Conservation (phyloP, 169 alveolate species). For the Ichthyophthirius multifiliis region DNA sequence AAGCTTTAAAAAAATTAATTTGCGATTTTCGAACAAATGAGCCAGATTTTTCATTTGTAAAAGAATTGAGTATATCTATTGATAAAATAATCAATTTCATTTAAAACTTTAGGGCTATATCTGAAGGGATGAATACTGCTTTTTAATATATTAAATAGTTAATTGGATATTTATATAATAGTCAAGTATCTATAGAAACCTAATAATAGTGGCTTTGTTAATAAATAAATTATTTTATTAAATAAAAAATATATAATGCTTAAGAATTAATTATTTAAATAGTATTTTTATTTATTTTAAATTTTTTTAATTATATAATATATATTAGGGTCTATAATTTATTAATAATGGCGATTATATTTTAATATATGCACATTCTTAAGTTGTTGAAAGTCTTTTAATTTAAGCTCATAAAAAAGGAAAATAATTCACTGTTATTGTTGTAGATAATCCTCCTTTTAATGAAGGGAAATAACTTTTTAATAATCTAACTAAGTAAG, state of each 20-base stretch:
- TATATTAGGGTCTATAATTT: background rate
- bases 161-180: background rate
- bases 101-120: background rate
- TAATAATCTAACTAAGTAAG: background rate
- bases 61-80: background rate
- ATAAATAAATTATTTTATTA: slow-evolving; percentile 16
- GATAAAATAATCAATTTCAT: background rate
- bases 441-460: slow-evolving; percentile 37
- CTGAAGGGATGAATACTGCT: slow-evolving; percentile 11
- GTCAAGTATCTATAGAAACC: background rate
- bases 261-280: slow-evolving; percentile 21
- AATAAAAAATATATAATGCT: slow-evolving; percentile 15
- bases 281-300: background rate
- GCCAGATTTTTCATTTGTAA: background rate
- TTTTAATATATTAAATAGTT: slow-evolving; percentile 3
- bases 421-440: slow-evolving; percentile 17
- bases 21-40: background rate
- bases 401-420: slow-evolving; percentile 19
- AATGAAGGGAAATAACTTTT: slow-evolving; percentile 28
- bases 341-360: slow-evolving; percentile 20
- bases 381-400: slow-evolving; percentile 28
- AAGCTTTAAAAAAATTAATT: slow-evolving; percentile 15
- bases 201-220: slow-evolving; percentile 19
- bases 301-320: background rate
- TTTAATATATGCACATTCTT: slow-evolving; percentile 30